Base-by-base conservation (phyloP, 352 stramenopile genomes). In the Globisporangium splendens region DNA sequence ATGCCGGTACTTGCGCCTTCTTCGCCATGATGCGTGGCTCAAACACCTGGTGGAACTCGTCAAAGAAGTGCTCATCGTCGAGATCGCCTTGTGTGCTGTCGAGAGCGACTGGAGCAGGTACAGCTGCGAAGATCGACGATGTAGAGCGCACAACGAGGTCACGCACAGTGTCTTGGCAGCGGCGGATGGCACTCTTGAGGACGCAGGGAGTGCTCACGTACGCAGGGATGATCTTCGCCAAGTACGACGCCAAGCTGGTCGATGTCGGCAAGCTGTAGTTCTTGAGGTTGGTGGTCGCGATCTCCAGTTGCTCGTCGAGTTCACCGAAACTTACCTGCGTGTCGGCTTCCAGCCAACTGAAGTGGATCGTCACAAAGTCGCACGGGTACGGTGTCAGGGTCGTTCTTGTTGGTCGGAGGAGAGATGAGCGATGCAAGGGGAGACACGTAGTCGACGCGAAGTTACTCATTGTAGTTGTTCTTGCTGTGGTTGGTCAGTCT, bases 381-480 rank as follows among this genome's bases (percentile, higher is more conserved):
- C 51, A 56, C 43, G 51, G 59, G 47, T 60, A 51, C 51, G 39
- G 13, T 10, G 3, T 47, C 43, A 18, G 21, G 28, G 10, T 17
- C 6, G 3, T 20, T 52, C 14, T 31, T 57, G 48, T 65, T 65
- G 14, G 28, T 8, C 13, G 8, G 64, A 43, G 17, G 57, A 24
- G 15, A 72, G 15, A 72, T 35, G n/a, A 20, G 11, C 18, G 55
- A 42, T 38, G 17, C 15, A 17, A 48, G 14, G 8, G 7, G 51
- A n/a, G 47, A 39, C 70, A 54, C 35, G 56, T 39, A 13, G 58
- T 72, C 22, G 70, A 88, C 22, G 63, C 44, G 21, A 71, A 64
- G 70, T 82, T 83, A 66, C 74, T 72, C 75, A 86, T 88, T 64
- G 21, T 28, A 59, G 49, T 2, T 53, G 48, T 22, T 46, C 14